Base-by-base conservation (phyloP, 495 filamentous ascomycete species). In the Lepidopterella palustris region DNA sequence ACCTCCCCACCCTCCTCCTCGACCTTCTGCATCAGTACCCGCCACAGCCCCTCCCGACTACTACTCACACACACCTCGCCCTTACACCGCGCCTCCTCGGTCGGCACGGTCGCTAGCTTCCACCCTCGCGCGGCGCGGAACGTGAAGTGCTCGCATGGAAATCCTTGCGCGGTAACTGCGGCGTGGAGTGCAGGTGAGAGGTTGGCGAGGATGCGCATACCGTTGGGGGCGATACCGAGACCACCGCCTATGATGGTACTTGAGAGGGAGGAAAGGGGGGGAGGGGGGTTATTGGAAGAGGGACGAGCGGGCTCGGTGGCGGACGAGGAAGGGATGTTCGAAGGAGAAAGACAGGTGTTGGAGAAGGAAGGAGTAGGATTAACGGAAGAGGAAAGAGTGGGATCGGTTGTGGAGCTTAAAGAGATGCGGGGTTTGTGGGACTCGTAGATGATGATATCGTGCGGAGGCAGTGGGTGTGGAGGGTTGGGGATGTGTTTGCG, bases 211-310 rank as follows among this genome's bases (percentile, higher is more conserved):
- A 78, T 74, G 39, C 73, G 67, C 35, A 82, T 70, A 15, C 80
- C 79, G 60, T 82, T 83, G 2, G 80, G 75, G 8, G 67, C 72
- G 42, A 82, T 53, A 31, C 73, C 79, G 1, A 82, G 66, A 4
- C 75, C 78, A 45, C 79, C 78, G n/a, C 79, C 80, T 6, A 81
- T 72, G 27, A 74, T 68, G 13, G 75, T 61, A 0, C 76, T 76
- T 15, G 64, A 64, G n/a, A 45, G 5, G 10, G 57, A 53, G 45
- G 53, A 18, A 24, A 45, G 47, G 27, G 23, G 20, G 24, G 32
- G 5, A 0, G 50, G 20, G 11, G 8, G 1, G n/a, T 8, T 4
- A n/a, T 39, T n/a, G 9, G 49, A 31, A 6, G 40, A 42, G 31
- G 57, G 24, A n/a, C 9, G 45, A 23, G 50, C 32, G 45, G 61